A percentile compares a stretch with the other conserved stretches of the same genome.
These are phyloP conservation scores for Galeopsis tetrahit DNA, from an alignment of 257 asterid genomes.

Conservation along the genomic window DNA sequence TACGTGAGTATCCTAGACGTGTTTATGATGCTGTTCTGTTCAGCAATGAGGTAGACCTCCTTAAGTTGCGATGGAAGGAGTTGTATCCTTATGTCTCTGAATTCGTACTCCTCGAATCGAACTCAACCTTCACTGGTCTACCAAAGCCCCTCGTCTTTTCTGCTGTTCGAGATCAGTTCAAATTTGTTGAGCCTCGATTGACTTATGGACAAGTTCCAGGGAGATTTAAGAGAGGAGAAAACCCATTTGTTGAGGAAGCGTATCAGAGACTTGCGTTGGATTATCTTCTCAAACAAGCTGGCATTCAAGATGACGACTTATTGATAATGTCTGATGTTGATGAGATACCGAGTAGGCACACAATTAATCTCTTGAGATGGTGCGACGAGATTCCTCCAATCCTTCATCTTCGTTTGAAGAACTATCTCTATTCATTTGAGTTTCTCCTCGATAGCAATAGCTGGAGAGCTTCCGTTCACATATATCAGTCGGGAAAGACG, in stretches of 20 bases:
- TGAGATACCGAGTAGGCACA: slow-evolving; percentile 80
- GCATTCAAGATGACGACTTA: slow-evolving; percentile 84
- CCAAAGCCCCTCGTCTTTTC: slow-evolving; percentile 76
- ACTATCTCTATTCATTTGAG: slow-evolving; percentile 83
- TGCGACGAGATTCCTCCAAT: slow-evolving; percentile 74
- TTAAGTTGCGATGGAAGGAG: slow-evolving; percentile 83
- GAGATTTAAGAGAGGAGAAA: slow-evolving; percentile 69
- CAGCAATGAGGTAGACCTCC: slow-evolving; percentile 81
- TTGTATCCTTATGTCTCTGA: slow-evolving; percentile 76
- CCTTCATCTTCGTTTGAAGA: slow-evolving; percentile 77
- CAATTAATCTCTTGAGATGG: slow-evolving; percentile 82
- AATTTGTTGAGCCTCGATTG: slow-evolving; percentile 72
- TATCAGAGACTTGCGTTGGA: slow-evolving; percentile 81
- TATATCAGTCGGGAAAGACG: slow-evolving; percentile 72
- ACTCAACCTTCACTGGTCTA: slow-evolving; percentile 82
- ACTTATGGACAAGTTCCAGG: slow-evolving; percentile 76
- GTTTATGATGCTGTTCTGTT: slow-evolving; percentile 86
- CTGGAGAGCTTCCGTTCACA: slow-evolving; percentile 89
- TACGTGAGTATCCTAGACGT: slow-evolving; percentile 77
- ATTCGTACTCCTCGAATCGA: slow-evolving; percentile 81
- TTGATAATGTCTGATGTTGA: slow-evolving; percentile 93
- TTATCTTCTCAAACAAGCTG: slow-evolving; percentile 71
- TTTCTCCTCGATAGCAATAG: slow-evolving; percentile 68
- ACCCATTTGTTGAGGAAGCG: slow-evolving; percentile 88
- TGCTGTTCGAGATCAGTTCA: slow-evolving; percentile 50